These are phyloP conservation scores for Hanseniaspora uvarum DNA, from an alignment of 1,139 yeast genomes.

Conservation along the genomic window DNA sequence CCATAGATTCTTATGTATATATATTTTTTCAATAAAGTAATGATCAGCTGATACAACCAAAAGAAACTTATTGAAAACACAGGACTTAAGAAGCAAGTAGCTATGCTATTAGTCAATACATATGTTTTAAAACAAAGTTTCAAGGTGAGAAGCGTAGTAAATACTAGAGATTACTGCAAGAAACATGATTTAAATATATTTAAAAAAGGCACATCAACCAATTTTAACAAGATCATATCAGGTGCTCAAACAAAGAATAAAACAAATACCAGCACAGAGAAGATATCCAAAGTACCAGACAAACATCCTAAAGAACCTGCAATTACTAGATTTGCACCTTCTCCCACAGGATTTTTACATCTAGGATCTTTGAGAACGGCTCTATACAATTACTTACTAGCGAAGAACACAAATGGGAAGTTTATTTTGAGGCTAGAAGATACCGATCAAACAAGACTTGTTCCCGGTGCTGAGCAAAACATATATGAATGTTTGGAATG, in stretches of 20 bases:
- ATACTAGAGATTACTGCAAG: background rate
- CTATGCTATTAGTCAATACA: background rate
- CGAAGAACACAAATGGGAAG: constrained; percentile 68
- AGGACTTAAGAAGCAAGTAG: background rate
- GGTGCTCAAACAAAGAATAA: background rate
- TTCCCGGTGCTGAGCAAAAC: constrained; percentile 70
- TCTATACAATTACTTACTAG: constrained; percentile 72
- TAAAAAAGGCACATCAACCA: background rate
- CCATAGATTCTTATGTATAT: too few relatives aligned
- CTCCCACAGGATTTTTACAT: constrained; percentile 91
- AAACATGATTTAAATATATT: background rate
- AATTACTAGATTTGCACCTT: constrained; percentile 90
- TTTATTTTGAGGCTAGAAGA: constrained; percentile 81
- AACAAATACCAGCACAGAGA: constrained; percentile 3
- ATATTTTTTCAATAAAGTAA: background rate
- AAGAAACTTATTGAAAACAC: background rate
- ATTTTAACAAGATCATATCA: background rate
- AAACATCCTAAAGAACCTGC: constrained; percentile 51
- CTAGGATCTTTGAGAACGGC: constrained; percentile 91
- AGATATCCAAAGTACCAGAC: constrained; percentile 22
- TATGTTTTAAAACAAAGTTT: too few relatives aligned
- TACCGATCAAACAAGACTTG: constrained; percentile 73
- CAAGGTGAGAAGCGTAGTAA: background rate
- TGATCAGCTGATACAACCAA: background rate
- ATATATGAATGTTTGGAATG: constrained; percentile 66